Evolutionary conservation across 2,329 filamentous ascomycete species (phyloP), one percentile per base, ranked within the genome.

Genomic region (Nemania sp.): DNA sequence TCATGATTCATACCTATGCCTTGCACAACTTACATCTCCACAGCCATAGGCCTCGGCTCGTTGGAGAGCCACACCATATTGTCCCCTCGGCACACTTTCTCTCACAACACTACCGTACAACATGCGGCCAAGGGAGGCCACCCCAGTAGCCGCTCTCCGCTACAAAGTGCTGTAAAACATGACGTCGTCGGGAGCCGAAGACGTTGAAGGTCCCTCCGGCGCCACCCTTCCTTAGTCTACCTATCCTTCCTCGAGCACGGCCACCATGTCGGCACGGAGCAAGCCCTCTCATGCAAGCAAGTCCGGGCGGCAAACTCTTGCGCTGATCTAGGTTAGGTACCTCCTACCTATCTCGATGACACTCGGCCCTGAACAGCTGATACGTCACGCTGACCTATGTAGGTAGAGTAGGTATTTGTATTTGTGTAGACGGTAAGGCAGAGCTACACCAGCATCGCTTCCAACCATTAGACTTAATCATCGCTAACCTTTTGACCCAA

Each of bases 51-150:
- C 49, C 54, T 61, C 59, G 34, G 32, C 35, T 18, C 45, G 13
- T 29, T 52, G 15, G 15, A 25, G 21, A 29, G 25, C 25, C 34
- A 34, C 34, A 34, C 45, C 45, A 47, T 17, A n/a, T 25, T 32
- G 5, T 12, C 20, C 17, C 25, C 25, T 29, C 3, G 25, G 13
- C 42, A 18, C 17, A 43, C 40, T 17, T 25, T 5, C 40, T 18
- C 13, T 13, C 11, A 21, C 12, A 10, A 18, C 42, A 45, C 18
- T 20, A 21, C 18, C n/a, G 40, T 43, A 35, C 43, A 40, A 40
- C 51, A 35, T 29, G 34, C 29, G 20, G 42, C 48, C 40, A 15
- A 25, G 53, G 32, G 59, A 57, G 59, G 59, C 59, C 59, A 61
- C 59, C 59, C 53, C 45, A 7, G 34, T 20, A 42, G 5, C 47